These are phyloP conservation scores for Murraya koenigii DNA, from an alignment of 345 rosid genomes.

Conservation along the genomic window DNA sequence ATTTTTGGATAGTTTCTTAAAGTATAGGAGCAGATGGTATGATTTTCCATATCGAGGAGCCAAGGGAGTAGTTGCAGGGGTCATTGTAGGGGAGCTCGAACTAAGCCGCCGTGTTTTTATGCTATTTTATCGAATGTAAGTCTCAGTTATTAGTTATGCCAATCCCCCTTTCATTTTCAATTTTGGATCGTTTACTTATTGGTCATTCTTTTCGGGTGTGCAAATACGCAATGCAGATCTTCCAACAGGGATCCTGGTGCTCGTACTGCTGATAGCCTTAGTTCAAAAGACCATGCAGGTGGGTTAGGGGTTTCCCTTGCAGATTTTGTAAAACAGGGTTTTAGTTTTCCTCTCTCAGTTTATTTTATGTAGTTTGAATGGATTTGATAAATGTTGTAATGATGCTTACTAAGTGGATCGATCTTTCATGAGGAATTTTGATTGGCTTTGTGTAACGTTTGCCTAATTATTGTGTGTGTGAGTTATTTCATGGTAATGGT, in stretches of 20 bases:
- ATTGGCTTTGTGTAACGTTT: not conserved
- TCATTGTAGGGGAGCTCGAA: slow-evolving; percentile 80
- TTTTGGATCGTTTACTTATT: not conserved
- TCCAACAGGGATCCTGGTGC: slow-evolving; percentile 90
- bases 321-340: not conserved
- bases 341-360: not conserved
- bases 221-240: slow-evolving; percentile 48
- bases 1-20: slow-evolving; percentile 78
- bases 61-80: slow-evolving; percentile 83
- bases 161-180: not conserved
- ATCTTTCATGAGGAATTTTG: not conserved
- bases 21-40: slow-evolving; percentile 90
- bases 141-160: slow-evolving; percentile 10
- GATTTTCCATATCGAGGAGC: slow-evolving; percentile 89
- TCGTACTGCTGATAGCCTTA: slow-evolving; percentile 59
- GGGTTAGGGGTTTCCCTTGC: slow-evolving; percentile 11
- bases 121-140: slow-evolving; percentile 91
- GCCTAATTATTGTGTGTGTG: not conserved
- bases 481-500: not conserved
- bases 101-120: slow-evolving; percentile 80
- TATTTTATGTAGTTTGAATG: not conserved
- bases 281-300: slow-evolving; percentile 80
- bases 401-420: not conserved
- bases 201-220: not conserved
- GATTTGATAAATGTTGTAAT: not conserved